A percentile compares a stretch with the other conserved stretches of the same genome.
These are phyloP conservation scores for Botrytis galanthina DNA, from an alignment of 2,329 filamentous ascomycete genomes.

Conservation along the genomic window DNA sequence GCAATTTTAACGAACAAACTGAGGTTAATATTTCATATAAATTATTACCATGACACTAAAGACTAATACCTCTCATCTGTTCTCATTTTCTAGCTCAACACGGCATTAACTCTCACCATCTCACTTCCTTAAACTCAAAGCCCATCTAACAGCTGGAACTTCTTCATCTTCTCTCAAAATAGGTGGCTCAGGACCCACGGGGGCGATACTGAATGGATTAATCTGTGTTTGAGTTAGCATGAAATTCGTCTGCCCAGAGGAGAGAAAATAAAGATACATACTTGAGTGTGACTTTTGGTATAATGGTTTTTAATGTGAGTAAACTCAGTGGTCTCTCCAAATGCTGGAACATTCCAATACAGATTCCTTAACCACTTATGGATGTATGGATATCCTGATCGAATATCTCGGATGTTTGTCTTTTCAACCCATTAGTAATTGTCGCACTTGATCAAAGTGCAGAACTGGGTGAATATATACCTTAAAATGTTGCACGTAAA, in stretches of 20 bases:
- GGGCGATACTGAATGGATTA: slow-evolving; percentile 72
- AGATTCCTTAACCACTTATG: slow-evolving; percentile 65
- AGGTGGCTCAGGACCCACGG: slow-evolving; percentile 79
- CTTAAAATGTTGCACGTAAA: slow-evolving; percentile 85
- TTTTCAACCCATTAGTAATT: slow-evolving; percentile 31
- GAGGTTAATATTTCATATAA: neutral
- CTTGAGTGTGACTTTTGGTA: slow-evolving; percentile 71
- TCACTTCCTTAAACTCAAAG: slow-evolving; percentile 34
- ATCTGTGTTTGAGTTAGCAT: slow-evolving; percentile 53
- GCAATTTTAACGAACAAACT: neutral
- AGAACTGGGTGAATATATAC: slow-evolving; percentile 57
- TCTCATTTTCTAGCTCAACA: neutral
- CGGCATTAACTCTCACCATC: neutral
- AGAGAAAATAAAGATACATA: slow-evolving; percentile 37
- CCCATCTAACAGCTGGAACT: slow-evolving; percentile 55
- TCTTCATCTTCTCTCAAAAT: slow-evolving; percentile 77
- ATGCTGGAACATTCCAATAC: slow-evolving; percentile 68
- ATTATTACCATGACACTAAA: too few relatives aligned
- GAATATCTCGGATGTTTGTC: slow-evolving; percentile 53
- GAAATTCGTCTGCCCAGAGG: neutral
- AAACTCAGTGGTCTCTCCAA: slow-evolving; percentile 44
- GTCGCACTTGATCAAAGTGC: too few relatives aligned
- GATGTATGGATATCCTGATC: slow-evolving; percentile 55
- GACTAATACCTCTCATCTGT: neutral
- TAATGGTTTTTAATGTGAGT: slow-evolving; percentile 75